These are phyloP conservation scores for Athelia sp. DNA, from an alignment of 1,284 basidiomycete genomes.

Conservation along the genomic window DNA sequence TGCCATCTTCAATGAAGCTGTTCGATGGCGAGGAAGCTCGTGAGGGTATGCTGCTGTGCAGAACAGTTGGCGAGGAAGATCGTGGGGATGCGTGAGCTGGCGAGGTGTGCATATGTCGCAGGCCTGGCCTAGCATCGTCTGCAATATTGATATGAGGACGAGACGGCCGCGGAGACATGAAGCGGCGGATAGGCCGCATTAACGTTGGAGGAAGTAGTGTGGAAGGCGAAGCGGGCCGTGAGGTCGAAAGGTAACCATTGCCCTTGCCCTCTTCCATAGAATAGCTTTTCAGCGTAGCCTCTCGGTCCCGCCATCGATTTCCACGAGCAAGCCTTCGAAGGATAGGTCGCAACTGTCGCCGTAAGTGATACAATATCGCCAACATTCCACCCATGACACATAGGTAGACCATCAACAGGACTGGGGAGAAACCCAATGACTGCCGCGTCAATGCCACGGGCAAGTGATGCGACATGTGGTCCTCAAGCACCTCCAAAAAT, in stretches of 20 bases:
- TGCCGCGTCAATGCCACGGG: slow-evolving; percentile 53
- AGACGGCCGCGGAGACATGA: slow-evolving; percentile 9
- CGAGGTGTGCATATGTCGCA: slow-evolving; percentile 2
- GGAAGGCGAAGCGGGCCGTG: slow-evolving; percentile 24
- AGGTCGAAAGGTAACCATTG: slow-evolving; percentile 16
- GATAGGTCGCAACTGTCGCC: slow-evolving; percentile 43
- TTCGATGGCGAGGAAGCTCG: slow-evolving; percentile 34
- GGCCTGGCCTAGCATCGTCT: background rate
- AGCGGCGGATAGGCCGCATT: slow-evolving; percentile 33
- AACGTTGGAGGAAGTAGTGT: slow-evolving; percentile 23
- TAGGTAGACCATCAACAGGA: slow-evolving; percentile 52
- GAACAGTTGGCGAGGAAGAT: slow-evolving; percentile 13
- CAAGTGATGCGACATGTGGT: slow-evolving; percentile 56
- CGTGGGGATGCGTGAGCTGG: slow-evolving; percentile 7
- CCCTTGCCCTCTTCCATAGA: slow-evolving; percentile 57
- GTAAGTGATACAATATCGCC: slow-evolving; percentile 47
- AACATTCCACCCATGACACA: slow-evolving; percentile 35
- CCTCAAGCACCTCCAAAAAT: slow-evolving; percentile 55
- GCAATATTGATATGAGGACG: background rate
- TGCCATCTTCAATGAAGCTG: slow-evolving; percentile 16
- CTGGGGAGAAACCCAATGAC: slow-evolving; percentile 66
- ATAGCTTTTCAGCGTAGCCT: slow-evolving; percentile 35
- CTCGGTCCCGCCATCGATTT: slow-evolving; percentile 27
- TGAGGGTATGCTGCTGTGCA: slow-evolving; percentile 22
- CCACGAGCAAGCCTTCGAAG: slow-evolving; percentile 43